Evolutionary conservation across 2,329 filamentous ascomycete species (phyloP), one percentile per base, ranked within the genome.

Genomic region (Nothophoma quercina): DNA sequence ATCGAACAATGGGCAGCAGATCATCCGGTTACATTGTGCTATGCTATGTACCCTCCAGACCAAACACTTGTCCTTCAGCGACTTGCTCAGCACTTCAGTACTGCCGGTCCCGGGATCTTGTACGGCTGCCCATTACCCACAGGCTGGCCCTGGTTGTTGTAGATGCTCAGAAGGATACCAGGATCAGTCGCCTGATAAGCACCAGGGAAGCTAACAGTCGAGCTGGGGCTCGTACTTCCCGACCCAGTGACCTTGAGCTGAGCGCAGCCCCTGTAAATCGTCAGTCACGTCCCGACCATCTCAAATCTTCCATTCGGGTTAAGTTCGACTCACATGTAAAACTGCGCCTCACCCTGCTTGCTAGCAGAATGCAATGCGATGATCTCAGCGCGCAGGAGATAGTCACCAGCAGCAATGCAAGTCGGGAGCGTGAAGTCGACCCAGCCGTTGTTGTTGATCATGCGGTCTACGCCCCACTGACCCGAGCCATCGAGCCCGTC

Each of bases 401-500:
- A 79, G 46, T 75, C 69, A 1, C 73, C 73, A 1, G 72, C 60
- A 1, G 72, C 72, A 30, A 74, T 65, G 28, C 70, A 73, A 13
- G 57, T 47, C 2, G 73, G 74, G 29, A 76, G 71, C 0, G 66
- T 74, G 35, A 76, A 73, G 51, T 75, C 73, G 43, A 76, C 70
- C 78, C 79, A 81, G 38, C 80, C 79, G 36, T 71, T 62, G 61
- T 73, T 75, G 34, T 68, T 56, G 59, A 81, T 80, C 73, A 82
- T 75, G 55, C 76, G 71, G 67, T 82, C 79, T 32, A 82, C 79
- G 22, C 75, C 79, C 79, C 79, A 82, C 47, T 72, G 70, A 21
- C 74, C 73, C 32, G 72, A 72, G 34, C 63, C 52, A 34, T 73
- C 65, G n/a, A 77, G 69, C 4, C 72, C 70, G 40, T 77, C 75